Evolutionary conservation across 306 rosid genomes (phyloP).

Genomic region (Hippophae tibetana): DNA sequence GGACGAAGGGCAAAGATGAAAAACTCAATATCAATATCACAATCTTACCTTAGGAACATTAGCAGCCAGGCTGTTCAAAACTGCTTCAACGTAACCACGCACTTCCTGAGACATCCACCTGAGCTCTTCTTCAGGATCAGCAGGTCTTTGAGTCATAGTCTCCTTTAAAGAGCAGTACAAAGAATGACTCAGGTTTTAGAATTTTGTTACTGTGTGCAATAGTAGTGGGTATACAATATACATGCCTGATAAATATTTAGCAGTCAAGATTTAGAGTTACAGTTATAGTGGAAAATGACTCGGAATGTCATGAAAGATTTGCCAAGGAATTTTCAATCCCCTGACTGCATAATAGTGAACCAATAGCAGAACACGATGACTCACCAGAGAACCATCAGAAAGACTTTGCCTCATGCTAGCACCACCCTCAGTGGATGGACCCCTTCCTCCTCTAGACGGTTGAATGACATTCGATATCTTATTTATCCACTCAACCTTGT

Average conservation of each 20-base stretch:
- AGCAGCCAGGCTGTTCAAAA: slow-evolving; percentile 96
- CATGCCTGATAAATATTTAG: too few species aligned
- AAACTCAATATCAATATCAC: slow-evolving; percentile 3
- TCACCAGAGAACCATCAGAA: slow-evolving; percentile 93
- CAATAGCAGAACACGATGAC: slow-evolving; percentile 12
- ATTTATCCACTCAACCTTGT: slow-evolving; percentile 80
- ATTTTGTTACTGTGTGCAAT: not conserved
- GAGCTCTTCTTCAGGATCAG: slow-evolving; percentile 96
- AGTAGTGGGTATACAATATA: too few species aligned
- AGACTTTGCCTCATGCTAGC: slow-evolving; percentile 61
- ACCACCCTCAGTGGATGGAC: slow-evolving; percentile 61
- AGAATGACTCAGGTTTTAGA: not conserved
- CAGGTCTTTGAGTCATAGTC: slow-evolving; percentile 90
- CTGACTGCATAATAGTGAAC: not conserved
- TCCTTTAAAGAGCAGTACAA: slow-evolving; percentile 32
- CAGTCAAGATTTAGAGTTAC: too few species aligned
- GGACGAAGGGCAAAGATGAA: not conserved
- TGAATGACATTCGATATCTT: slow-evolving; percentile 72
- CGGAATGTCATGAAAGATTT: too few species aligned
- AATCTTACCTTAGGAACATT: slow-evolving; percentile 80
- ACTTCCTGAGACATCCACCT: slow-evolving; percentile 99
- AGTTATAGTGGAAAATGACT: too few species aligned
- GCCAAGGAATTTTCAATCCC: not conserved
- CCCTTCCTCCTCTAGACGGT: slow-evolving; percentile 69
- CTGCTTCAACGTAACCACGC: slow-evolving; percentile 96